Evolutionary conservation across 139 green algal genomes (phyloP).

Genomic region (Chlorella sp.): DNA sequence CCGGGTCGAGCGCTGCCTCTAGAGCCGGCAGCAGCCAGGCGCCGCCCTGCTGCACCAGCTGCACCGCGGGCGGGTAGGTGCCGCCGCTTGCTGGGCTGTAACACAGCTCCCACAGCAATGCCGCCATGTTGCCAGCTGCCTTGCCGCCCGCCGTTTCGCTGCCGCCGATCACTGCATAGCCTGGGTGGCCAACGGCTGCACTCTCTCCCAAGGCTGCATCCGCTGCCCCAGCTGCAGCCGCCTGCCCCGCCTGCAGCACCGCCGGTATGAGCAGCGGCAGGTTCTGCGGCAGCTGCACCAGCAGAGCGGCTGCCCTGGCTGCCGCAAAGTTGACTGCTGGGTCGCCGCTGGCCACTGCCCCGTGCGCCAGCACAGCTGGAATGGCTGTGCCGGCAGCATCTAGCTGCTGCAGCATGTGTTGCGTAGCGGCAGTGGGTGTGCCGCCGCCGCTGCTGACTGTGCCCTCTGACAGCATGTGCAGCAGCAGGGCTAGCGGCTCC

Average conservation of each 20-base stretch:
- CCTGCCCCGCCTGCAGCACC: conserved; percentile 7
- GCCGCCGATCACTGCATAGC: too few relatives aligned
- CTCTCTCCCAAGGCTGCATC: neutral
- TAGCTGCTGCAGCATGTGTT: neutral
- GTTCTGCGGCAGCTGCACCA: conserved; percentile 3
- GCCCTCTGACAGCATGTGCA: conserved; percentile 27
- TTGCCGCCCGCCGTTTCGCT: neutral
- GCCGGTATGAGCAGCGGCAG: neutral
- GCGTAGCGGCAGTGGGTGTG: neutral
- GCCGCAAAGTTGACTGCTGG: conserved; percentile 5
- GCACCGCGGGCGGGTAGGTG: neutral
- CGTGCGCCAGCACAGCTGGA: neutral
- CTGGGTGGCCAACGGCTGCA: too few relatives aligned
- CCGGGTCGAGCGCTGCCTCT: neutral
- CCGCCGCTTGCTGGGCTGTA: neutral
- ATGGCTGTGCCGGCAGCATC: neutral
- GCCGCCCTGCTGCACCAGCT: neutral
- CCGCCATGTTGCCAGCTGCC: neutral
- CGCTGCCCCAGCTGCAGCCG: neutral
- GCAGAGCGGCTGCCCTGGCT: neutral
- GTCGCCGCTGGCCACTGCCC: neutral
- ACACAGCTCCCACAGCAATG: conserved; percentile 14
- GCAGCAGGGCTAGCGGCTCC: neutral
- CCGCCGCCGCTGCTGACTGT: neutral
- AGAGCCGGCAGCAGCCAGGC: neutral